Conservation (phyloP, 306 rosid genomes). For the Corylus americana region DNA sequence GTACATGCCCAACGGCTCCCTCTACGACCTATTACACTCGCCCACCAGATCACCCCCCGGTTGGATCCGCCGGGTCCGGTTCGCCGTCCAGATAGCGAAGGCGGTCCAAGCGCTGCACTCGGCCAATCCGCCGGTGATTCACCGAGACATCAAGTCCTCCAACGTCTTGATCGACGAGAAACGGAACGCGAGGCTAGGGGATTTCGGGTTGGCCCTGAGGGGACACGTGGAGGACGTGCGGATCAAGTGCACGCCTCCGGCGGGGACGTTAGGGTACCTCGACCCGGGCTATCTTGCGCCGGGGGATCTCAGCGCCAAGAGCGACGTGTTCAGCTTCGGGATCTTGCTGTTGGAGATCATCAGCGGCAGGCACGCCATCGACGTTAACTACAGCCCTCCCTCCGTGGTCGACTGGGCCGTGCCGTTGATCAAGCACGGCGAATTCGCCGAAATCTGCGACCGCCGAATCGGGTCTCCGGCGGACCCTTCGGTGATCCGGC, state of each 20-base stretch:
- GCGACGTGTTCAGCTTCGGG: conserved; percentile 95
- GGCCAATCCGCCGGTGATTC: conserved; percentile 85
- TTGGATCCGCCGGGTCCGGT: conserved; percentile 60
- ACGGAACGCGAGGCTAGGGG: conserved; percentile 73
- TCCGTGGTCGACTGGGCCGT: conserved; percentile 91
- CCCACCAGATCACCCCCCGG: conserved; percentile 52
- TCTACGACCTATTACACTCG: conserved; percentile 67
- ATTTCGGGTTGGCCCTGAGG: conserved; percentile 73
- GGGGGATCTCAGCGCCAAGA: conserved; percentile 73
- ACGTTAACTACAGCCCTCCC: conserved; percentile 77
- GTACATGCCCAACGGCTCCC: conserved; percentile 86
- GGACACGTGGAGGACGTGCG: conserved; percentile 94
- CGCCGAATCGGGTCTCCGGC: conserved; percentile 51
- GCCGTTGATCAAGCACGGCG: conserved; percentile 55
- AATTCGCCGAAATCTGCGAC: conserved; percentile 55
- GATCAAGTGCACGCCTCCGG: conserved; percentile 79
- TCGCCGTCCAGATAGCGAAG: conserved; percentile 65
- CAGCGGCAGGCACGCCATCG: conserved; percentile 86
- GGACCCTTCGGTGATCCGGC: conserved; percentile 35
- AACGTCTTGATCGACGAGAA: conserved; percentile 66
- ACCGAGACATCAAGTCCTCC: conserved; percentile 81
- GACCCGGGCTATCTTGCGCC: conserved; percentile 92
- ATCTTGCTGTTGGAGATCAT: conserved; percentile 73
- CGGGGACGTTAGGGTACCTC: conserved; percentile 91
- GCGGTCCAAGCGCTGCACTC: conserved; percentile 62